Conservation (phyloP, 2,329 filamentous ascomycete genomes). For the Plectosphaerella plurivora region DNA sequence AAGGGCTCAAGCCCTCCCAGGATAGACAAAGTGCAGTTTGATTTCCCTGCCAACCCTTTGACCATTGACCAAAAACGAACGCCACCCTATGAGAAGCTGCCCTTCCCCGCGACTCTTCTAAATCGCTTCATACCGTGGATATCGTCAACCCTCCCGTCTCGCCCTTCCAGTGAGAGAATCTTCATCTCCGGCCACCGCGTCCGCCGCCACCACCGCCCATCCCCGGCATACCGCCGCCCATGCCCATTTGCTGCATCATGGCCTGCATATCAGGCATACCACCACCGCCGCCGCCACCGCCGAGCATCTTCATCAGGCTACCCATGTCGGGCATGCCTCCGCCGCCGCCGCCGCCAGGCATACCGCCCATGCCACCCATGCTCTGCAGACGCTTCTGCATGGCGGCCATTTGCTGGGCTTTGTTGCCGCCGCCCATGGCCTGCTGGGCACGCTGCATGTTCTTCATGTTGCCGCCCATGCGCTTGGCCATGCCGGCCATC, state of each 20-base stretch:
- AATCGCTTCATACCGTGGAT: too few relatives aligned
- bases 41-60: not conserved
- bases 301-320: slow-evolving; percentile 88
- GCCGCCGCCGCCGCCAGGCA: slow-evolving; percentile 41
- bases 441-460: slow-evolving; percentile 94
- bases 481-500: slow-evolving; percentile 99
- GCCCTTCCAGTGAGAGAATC: too few relatives aligned
- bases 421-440: slow-evolving; percentile 86
- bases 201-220: slow-evolving; percentile 2
- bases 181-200: not conserved
- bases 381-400: slow-evolving; percentile 95
- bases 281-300: slow-evolving; percentile 60
- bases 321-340: slow-evolving; percentile 75
- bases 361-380: slow-evolving; percentile 74
- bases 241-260: slow-evolving; percentile 71
- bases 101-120: not conserved
- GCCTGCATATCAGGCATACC: slow-evolving; percentile 76
- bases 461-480: slow-evolving; percentile 96
- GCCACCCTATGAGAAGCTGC: not conserved
- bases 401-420: slow-evolving; percentile 87
- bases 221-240: slow-evolving; percentile 34
- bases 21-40: too few relatives aligned
- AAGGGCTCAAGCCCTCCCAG: too few relatives aligned
- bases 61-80: not conserved
- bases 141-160: too few relatives aligned